Evolutionary conservation across 176 grass and related monocot genomes (phyloP), one percentile per base, ranked within the genome.

Genomic region (Sorghum bicolor): DNA sequence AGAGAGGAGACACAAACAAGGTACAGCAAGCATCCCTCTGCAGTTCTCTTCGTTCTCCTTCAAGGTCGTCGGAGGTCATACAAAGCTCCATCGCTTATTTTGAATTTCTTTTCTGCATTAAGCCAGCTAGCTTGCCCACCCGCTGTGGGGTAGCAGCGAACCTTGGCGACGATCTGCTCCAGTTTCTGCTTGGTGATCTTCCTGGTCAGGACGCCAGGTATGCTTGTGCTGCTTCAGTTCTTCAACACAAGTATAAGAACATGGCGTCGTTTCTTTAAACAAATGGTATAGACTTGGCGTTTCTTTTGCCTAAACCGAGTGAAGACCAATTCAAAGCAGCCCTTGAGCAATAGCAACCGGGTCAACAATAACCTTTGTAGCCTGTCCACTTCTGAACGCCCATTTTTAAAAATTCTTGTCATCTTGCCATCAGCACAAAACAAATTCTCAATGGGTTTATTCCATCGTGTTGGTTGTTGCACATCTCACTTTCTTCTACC

Each of bases 391-490:
- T 79, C 73, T 25, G 29, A 67, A 50, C 67, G 32, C 45, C 58
- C 32, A 52, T 74, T 74, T 86, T 58, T 45, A 78, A 63, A 52
- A 52, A 38, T 50, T 77, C 78, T 90, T 90, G 88, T 74, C 83
- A 66, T 82, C 60, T 90, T 82, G 83, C 62, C 37, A 61, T 58
- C 58, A 47, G 67, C 79, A 67, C 28, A 33, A 73, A 73, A 64
- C 67, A 90, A 86, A 20, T 73, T 28, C 19, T 83, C 5, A 6
- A 37, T 67, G 79, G 24, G 66, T 90, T 86, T 83, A 86, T 83
- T 90, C 88, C 80, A 32, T 86, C 52, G 50, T 57, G 67, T 67
- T 67, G 58, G 83, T 83, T 78, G 88, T 78, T 90, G 74, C 84
- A 63, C 80, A 83, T 75, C 74, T 90, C 80, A 63, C 74, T 83